Evolutionary conservation across 2,329 filamentous ascomycete species (phyloP).

Genomic region (Camillea tinctor): DNA sequence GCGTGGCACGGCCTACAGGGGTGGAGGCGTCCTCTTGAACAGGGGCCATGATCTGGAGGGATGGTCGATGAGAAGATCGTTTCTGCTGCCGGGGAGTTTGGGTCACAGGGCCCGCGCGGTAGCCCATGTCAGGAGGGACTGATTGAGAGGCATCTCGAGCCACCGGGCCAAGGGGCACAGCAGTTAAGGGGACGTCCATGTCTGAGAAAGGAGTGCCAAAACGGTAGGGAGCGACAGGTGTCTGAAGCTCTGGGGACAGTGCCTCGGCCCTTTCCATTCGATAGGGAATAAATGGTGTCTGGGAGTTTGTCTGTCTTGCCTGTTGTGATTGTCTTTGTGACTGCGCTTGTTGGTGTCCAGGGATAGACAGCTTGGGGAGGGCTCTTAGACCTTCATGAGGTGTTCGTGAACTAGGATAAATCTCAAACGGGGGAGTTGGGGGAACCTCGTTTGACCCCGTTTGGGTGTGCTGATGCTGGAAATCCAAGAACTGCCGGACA

Average conservation of each 20-base stretch:
- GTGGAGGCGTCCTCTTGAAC: constrained; percentile 60
- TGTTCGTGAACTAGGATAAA: constrained; percentile 47
- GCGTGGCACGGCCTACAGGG: constrained; percentile 34
- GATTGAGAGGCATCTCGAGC: constrained; percentile 82
- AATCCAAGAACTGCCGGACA: constrained; percentile 84
- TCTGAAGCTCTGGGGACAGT: constrained; percentile 55
- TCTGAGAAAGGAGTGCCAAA: constrained; percentile 88
- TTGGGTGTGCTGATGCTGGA: constrained; percentile 60
- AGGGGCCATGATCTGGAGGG: constrained; percentile 66
- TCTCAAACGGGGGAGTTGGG: constrained; percentile 68
- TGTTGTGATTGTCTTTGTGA: constrained; percentile 21
- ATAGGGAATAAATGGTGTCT: constrained; percentile 45
- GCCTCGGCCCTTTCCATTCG: constrained; percentile 52
- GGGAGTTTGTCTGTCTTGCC: constrained; percentile 26
- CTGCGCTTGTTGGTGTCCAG: constrained; percentile 35
- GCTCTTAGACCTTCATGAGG: constrained; percentile 56
- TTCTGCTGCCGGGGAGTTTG: constrained; percentile 46
- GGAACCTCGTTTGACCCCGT: constrained; percentile 55
- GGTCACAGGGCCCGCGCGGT: constrained; percentile 46
- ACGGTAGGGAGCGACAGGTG: constrained; percentile 65
- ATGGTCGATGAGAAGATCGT: constrained; percentile 63
- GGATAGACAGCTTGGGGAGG: constrained; percentile 64
- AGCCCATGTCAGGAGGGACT: constrained; percentile 91
- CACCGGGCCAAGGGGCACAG: constrained; percentile 68
- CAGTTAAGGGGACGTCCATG: constrained; percentile 81